Conservation (phyloP, 768 basidiomycete species). For the Lepiota brunneoincarnata region DNA sequence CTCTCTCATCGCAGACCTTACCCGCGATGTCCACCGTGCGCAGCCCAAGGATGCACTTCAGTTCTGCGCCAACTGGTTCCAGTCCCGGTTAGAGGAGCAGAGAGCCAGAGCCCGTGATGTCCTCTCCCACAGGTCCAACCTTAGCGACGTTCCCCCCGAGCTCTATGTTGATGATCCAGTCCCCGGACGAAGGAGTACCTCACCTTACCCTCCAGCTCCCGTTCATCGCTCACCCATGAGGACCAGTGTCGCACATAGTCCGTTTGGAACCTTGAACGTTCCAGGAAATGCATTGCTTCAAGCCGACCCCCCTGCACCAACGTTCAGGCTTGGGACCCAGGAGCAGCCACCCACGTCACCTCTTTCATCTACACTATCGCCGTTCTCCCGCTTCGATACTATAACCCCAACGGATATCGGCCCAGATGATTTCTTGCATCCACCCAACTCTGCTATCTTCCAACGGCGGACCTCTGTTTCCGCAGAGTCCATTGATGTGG, state of each 20-base stretch:
- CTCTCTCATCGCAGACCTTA: slow-evolving; percentile 77
- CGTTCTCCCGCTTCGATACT: slow-evolving; percentile 53
- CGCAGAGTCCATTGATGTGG: slow-evolving; percentile 92
- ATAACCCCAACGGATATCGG: slow-evolving; percentile 45
- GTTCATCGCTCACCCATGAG: slow-evolving; percentile 57
- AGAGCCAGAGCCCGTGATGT: slow-evolving; percentile 69
- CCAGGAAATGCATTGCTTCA: slow-evolving; percentile 77
- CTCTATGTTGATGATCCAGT: slow-evolving; percentile 56
- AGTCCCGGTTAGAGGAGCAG: slow-evolving; percentile 82
- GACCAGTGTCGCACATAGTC: slow-evolving; percentile 56
- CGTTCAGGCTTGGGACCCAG: slow-evolving; percentile 57
- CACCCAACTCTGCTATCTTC: slow-evolving; percentile 74
- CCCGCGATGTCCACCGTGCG: slow-evolving; percentile 80
- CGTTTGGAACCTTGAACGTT: slow-evolving; percentile 78
- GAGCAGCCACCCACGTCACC: slow-evolving; percentile 64
- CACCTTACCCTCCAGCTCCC: slow-evolving; percentile 46
- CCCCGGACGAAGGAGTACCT: slow-evolving; percentile 17
- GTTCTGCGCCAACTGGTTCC: slow-evolving; percentile 94
- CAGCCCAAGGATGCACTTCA: slow-evolving; percentile 92
- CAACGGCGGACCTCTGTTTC: slow-evolving; percentile 93
- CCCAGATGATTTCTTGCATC: slow-evolving; percentile 66
- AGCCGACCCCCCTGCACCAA: slow-evolving; percentile 49
- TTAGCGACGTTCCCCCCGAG: slow-evolving; percentile 52
- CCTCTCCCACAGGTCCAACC: slow-evolving; percentile 49
- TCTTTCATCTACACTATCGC: slow-evolving; percentile 41